Evolutionary conservation across 1,139 yeast genomes (phyloP).

Genomic region (Pichia sp.): DNA sequence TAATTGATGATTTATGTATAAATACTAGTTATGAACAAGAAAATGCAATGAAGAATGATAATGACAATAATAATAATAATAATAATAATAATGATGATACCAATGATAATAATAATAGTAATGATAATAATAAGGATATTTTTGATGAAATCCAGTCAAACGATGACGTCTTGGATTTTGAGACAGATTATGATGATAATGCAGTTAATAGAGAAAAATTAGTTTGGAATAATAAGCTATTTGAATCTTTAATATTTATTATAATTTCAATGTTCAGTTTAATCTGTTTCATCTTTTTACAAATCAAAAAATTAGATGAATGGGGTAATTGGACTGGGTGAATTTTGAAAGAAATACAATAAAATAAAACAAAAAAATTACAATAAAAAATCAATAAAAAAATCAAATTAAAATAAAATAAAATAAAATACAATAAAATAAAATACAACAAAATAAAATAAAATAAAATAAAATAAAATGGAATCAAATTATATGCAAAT

Average conservation of each 20-base stretch:
- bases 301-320: constrained; percentile 26
- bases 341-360: too few species aligned
- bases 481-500: too few species aligned
- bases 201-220: too few species aligned
- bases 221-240: constrained; percentile 6
- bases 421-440: too few species aligned
- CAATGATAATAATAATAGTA: neutral
- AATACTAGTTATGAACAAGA: neutral
- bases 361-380: too few species aligned
- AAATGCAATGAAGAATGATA: neutral
- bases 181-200: too few species aligned
- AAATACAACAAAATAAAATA: too few species aligned
- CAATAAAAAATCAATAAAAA: too few species aligned
- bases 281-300: constrained; percentile 23
- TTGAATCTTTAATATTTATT: constrained; percentile 6
- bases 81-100: neutral
- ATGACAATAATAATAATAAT: neutral
- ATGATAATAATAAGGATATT: too few species aligned
- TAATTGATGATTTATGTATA: constrained; percentile 6
- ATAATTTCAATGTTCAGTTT: constrained; percentile 23
- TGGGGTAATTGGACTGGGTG: constrained; percentile 1
- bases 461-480: too few species aligned
- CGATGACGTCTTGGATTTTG: too few species aligned
- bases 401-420: neutral
- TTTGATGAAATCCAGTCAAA: too few species aligned